These are phyloP conservation scores for Xylaria castorea DNA, from an alignment of 495 filamentous ascomycete species.

Conservation along the genomic window DNA sequence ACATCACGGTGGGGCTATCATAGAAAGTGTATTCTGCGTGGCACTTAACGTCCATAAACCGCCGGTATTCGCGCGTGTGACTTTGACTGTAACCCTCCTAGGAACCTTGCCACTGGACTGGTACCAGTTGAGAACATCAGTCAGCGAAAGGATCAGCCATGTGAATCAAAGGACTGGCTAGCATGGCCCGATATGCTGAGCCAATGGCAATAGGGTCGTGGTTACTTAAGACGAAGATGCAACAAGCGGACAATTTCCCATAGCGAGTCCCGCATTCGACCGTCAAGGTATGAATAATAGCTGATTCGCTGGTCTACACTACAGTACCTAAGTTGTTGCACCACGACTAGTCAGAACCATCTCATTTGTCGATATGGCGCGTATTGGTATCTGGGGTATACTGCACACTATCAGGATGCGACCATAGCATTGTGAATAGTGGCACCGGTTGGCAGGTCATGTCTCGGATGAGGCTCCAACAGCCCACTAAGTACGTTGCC, in stretches of 20 bases:
- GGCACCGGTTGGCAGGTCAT: conserved; percentile 21
- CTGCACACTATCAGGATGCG: conserved; percentile 6
- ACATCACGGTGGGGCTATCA: conserved; percentile 32
- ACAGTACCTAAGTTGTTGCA: not conserved
- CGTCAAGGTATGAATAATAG: not conserved
- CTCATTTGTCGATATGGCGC: conserved; percentile 12
- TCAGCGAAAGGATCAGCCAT: conserved; percentile 32
- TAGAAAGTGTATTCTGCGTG: not conserved
- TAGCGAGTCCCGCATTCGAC: not conserved
- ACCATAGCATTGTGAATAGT: conserved; percentile 25
- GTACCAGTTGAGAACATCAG: conserved; percentile 32
- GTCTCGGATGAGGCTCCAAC: conserved; percentile 31
- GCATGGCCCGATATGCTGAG: conserved; percentile 25
- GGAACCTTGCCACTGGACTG: conserved; percentile 36
- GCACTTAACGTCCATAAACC: not conserved
- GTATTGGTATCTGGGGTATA: not conserved
- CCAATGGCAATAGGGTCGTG: not conserved
- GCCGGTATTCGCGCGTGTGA: conserved; percentile 30
- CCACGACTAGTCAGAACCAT: not conserved
- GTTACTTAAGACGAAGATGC: conserved; percentile 28
- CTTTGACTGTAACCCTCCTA: conserved; percentile 37
- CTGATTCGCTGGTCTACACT: conserved; percentile 9
- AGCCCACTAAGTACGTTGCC: conserved; percentile 7
- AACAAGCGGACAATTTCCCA: conserved; percentile 30
- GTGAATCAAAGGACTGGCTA: conserved; percentile 41